Percentiles rank a stretch among this genome's conserved stretches.
These are phyloP conservation scores for Aspergillus niger DNA, from an alignment of 2,329 filamentous ascomycete species.

Conservation along the genomic window DNA sequence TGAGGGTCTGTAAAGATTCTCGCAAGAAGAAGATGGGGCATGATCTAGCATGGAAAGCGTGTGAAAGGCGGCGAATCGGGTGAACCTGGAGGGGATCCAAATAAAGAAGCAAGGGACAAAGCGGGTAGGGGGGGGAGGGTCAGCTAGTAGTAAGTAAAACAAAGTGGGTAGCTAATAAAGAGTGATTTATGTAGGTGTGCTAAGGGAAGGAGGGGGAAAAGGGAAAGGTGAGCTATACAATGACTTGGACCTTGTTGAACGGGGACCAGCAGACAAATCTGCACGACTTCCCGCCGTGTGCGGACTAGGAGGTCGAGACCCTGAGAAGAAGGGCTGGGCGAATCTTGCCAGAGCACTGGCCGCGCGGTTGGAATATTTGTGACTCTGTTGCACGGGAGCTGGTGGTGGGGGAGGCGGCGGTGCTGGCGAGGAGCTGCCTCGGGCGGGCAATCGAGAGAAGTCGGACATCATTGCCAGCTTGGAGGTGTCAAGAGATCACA, in stretches of 20 bases:
- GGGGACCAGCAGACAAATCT: conserved; percentile 30
- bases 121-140: conserved; percentile 10
- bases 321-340: conserved; percentile 57
- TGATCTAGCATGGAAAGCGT: neutral
- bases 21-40: neutral
- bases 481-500: conserved; percentile 12
- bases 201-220: neutral
- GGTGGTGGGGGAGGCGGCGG: conserved; percentile 41
- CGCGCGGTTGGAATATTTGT: conserved; percentile 47
- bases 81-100: conserved; percentile 1
- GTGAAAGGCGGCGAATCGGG: neutral
- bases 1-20: neutral
- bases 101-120: conserved; percentile 2
- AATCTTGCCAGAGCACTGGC: conserved; percentile 54
- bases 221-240: conserved; percentile 36
- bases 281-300: conserved; percentile 44
- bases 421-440: conserved; percentile 32
- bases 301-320: conserved; percentile 56
- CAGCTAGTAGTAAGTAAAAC: neutral
- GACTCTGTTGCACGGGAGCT: conserved; percentile 36
- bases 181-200: no score
- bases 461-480: conserved; percentile 32
- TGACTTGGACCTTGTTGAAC: conserved; percentile 41
- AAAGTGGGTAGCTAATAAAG: neutral
- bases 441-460: conserved; percentile 27